Base-by-base conservation (phyloP, 495 filamentous ascomycete species). In the Poronia punctata region DNA sequence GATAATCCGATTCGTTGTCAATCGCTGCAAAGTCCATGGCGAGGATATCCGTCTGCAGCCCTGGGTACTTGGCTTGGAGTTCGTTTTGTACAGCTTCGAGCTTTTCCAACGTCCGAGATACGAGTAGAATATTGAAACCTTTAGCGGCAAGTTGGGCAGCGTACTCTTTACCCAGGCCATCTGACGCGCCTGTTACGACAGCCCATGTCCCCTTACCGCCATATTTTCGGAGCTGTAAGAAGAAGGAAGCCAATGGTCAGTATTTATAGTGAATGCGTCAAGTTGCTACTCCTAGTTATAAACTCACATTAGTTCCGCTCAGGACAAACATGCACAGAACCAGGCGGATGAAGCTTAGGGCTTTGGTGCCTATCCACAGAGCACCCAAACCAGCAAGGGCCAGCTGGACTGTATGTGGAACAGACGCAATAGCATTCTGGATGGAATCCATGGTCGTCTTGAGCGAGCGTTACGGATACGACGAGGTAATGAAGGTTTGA, bases 151-250 rank as follows among this genome's bases (percentile, higher is more conserved):
- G 79, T 58, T 95, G 88, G 41, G 84, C 69, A 32, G 90, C 85
- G 57, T 84, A 99, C 71, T 97, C 92, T 69, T 95, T 96, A 54
- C 93, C 93, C 38, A 99, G 78, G 47, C 93, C 93, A 67, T 97
- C 92, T 9, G 88, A 95, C 40, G 93, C 92, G 49, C 93, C 93
- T 32, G 93, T 97, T 15, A 99, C 75, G 30, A 99, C 75, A 15
- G 88, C 92, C 88, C 89, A 99, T 54, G 80, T 89, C 43, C 89
- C 89, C 53, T 86, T 88, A 46, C 81, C 83, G 49, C 88, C 93
- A 67, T 95, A 96, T 46, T 80, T 86, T 45, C 76, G 79, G 40
- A 99, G 81, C 92, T 98, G 40, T 34, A 36, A 14, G 9, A 7
- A 21, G 10, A 20, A 4, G 15, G 7, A 11, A n/a, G n/a, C n/a